A percentile compares a stretch with the other conserved stretches of the same genome.
Conservation (phyloP, 148 eudicot genomes). For the Vaccinium corymbosum region DNA sequence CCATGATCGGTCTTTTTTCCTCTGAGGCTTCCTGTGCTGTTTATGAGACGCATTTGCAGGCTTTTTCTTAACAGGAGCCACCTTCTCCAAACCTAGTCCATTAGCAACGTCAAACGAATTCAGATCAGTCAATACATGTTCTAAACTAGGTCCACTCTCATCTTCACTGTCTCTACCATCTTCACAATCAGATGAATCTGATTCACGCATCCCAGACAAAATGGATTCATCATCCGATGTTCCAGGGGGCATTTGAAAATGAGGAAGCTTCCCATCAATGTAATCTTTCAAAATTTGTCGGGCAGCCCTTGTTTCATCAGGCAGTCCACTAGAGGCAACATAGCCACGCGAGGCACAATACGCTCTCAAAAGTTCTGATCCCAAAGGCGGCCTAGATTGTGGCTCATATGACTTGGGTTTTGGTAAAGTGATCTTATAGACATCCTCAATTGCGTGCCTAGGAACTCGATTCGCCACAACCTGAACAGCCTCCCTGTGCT, state of each 20-base stretch:
- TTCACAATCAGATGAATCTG: conserved; percentile 53
- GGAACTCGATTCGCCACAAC: conserved; percentile 85
- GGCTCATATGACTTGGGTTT: conserved; percentile 88
- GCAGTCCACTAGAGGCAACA: conserved; percentile 82
- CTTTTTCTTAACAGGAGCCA: conserved; percentile 37
- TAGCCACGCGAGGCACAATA: conserved; percentile 96
- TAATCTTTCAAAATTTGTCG: conserved; percentile 85
- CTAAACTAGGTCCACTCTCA: conserved; percentile 35
- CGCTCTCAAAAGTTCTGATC: conserved; percentile 75
- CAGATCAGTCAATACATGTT: conserved; percentile 66
- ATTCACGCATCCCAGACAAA: conserved; percentile 39
- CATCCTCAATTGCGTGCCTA: conserved; percentile 48
- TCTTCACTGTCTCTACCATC: conserved; percentile 23
- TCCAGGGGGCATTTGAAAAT: conserved; percentile 80
- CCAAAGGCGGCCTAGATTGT: conserved; percentile 73
- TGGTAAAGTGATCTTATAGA: conserved; percentile 74
- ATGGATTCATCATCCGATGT: conserved; percentile 29
- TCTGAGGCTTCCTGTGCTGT: conserved; percentile 80
- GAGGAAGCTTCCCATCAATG: conserved; percentile 87
- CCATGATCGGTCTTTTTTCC: conserved; percentile 93
- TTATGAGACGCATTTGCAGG: conserved; percentile 57
- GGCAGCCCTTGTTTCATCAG: conserved; percentile 88
- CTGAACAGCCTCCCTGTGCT: conserved; percentile 88
- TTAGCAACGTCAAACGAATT: conserved; percentile 69
- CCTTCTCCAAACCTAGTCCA: conserved; percentile 45